Evolutionary conservation across 2,329 filamentous ascomycete species (phyloP), one percentile per base, ranked within the genome.

Genomic region (Penicillium glabrum): DNA sequence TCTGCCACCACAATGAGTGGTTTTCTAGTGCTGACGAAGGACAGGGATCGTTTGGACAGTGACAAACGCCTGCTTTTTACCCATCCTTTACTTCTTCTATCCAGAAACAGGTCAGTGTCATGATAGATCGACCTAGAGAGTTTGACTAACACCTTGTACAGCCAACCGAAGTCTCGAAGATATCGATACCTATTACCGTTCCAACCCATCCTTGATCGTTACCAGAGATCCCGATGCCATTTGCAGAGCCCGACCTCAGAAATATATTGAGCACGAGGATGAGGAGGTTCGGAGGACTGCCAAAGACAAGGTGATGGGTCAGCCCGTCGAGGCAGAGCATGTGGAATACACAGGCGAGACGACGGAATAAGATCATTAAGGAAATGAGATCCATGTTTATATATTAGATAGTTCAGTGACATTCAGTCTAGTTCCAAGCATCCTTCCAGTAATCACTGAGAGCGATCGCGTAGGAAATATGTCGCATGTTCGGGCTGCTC

Each of bases 251-350:
- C 72, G 81, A 27, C 81, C 81, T 1, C 59, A 67, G n/a, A 76
- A 79, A 56, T 83, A 78, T 50, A 76, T 80, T 19, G 76, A 82
- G 57, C 75, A 75, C 14, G 79, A 83, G 61, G 72, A 79, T 50
- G 69, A 69, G 19, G 69, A 72, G 41, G 52, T 73, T 8, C 56
- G 66, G 21, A 60, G 65, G 41, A 66, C 64, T 47, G 54, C 53
- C 9, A 61, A 39, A 5, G 33, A 10, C 8, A 62, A 33, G 56
- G 46, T 7, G 21, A 41, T 53, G 7, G 33, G 4, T n/a, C 23
- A 45, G 45, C 26, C 13, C 27, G 33, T 48, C 14, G 27, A 33
- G 41, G 51, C 54, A 9, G 52, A 57, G 21, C 52, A 60, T 53
- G 44, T 55, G 10, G 50, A 57, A 41, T 23, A 23, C 19, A 41